phyloP scores from a whole-genome alignment of 768 basidiomycete genomes.

The Psilocybe sp. region DNA sequence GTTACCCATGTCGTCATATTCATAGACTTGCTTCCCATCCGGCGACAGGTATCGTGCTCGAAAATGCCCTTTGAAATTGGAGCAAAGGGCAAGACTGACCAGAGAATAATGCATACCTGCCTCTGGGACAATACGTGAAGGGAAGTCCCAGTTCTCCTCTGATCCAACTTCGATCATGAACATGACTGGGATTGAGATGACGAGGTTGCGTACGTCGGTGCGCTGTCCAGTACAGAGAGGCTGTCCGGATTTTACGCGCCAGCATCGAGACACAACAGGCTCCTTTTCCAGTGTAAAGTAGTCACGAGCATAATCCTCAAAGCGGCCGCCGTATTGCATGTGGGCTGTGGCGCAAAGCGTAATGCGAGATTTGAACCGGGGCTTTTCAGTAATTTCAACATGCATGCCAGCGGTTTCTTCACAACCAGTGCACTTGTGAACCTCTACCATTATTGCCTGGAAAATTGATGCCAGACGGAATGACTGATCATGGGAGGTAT shows the following conservation, averaged over 20 bases:
- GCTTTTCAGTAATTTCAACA: not conserved
- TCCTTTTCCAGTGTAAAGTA: not conserved
- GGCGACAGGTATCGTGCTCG: too few species aligned
- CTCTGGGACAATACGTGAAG: constrained; percentile 13
- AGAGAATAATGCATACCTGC: constrained; percentile 2
- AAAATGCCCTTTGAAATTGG: too few species aligned
- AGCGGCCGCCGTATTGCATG: constrained; percentile 1
- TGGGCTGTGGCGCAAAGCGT: not conserved
- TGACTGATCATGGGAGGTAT: too few species aligned
- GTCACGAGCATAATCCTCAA: not conserved
- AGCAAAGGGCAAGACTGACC: too few species aligned
- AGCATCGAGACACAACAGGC: constrained; percentile 9
- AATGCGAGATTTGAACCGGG: not conserved
- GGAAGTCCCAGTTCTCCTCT: constrained; percentile 17
- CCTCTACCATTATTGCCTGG: not conserved
- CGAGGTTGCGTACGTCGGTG: constrained; percentile 8
- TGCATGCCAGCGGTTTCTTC: not conserved
- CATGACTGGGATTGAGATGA: constrained; percentile 19
- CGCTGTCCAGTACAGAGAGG: constrained; percentile 16
- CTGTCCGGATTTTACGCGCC: constrained; percentile 10
- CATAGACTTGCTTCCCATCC: too few species aligned
- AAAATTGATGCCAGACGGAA: not conserved
- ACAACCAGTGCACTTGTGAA: not conserved
- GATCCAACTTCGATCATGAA: constrained; percentile 15
- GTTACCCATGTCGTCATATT: constrained; percentile 18